Evolutionary conservation across 2,329 filamentous ascomycete species (phyloP).

Genomic region (Paecilomyces variotii): DNA sequence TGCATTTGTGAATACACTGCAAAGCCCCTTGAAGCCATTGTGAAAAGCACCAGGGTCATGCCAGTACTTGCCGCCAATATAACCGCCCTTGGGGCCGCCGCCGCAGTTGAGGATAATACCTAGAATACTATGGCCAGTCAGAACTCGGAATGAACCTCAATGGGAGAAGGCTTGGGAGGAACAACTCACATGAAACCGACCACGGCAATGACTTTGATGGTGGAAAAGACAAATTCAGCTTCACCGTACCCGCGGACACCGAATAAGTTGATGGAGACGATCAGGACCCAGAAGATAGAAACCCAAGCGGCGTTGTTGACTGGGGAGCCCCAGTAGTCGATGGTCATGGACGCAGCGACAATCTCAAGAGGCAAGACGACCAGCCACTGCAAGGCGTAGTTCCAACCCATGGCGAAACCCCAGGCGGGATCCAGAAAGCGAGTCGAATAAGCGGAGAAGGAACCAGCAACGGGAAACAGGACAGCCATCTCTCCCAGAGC

Average conservation of each 20-base stretch:
- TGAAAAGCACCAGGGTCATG: slow-evolving; percentile 65
- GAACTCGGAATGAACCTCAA: slow-evolving; percentile 5
- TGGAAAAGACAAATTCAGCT: slow-evolving; percentile 78
- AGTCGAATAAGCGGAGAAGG: slow-evolving; percentile 86
- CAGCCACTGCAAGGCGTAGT: slow-evolving; percentile 85
- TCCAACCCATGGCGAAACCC: slow-evolving; percentile 95
- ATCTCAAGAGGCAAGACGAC: slow-evolving; percentile 77
- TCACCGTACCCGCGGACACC: slow-evolving; percentile 85
- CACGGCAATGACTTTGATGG: slow-evolving; percentile 77
- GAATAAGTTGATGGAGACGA: slow-evolving; percentile 77
- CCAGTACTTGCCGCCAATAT: slow-evolving; percentile 77
- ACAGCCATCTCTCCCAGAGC: slow-evolving; percentile 88
- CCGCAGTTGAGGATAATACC: slow-evolving; percentile 81
- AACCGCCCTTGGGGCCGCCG: slow-evolving; percentile 63
- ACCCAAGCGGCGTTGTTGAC: slow-evolving; percentile 70
- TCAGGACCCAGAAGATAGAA: slow-evolving; percentile 67
- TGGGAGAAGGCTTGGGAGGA: not conserved
- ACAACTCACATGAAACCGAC: slow-evolving; percentile 72
- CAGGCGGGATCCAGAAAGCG: slow-evolving; percentile 88
- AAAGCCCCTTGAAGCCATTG: slow-evolving; percentile 59
- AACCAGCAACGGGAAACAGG: slow-evolving; percentile 81
- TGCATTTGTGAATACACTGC: slow-evolving; percentile 55
- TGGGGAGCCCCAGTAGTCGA: slow-evolving; percentile 65
- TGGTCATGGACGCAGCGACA: slow-evolving; percentile 76
- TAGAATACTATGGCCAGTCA: slow-evolving; percentile 54